Evolutionary conservation across 2,329 filamentous ascomycete genomes (phyloP).

Genomic region (Moelleriella libera): DNA sequence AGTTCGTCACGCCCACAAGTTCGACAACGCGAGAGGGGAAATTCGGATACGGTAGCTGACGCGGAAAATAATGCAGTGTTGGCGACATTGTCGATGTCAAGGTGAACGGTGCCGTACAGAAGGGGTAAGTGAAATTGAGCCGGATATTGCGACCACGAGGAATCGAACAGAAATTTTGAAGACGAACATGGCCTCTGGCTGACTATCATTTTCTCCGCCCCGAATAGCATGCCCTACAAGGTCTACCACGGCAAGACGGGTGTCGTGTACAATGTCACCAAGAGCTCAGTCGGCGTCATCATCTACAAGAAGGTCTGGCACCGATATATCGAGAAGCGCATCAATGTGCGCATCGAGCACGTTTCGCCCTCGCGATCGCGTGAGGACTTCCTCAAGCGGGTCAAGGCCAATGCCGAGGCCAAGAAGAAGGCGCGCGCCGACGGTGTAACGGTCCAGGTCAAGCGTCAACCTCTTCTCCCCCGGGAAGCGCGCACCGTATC

Average conservation of each 20-base stretch:
- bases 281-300: slow-evolving; percentile 94
- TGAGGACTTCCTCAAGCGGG: slow-evolving; percentile 90
- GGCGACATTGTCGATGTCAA: slow-evolving; percentile 99
- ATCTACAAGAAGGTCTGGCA: slow-evolving; percentile 99
- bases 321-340: slow-evolving; percentile 99
- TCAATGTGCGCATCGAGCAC: slow-evolving; percentile 99
- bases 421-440: slow-evolving; percentile 88
- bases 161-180: background rate
- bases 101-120: slow-evolving; percentile 95
- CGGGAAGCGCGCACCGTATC: slow-evolving; percentile 69
- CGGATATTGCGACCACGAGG: too few species aligned
- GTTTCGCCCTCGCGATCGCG: slow-evolving; percentile 85
- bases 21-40: background rate
- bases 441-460: slow-evolving; percentile 78
- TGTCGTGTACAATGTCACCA: slow-evolving; percentile 98
- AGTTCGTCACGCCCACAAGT: slow-evolving; percentile 30
- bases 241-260: slow-evolving; percentile 99
- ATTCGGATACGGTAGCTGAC: slow-evolving; percentile 24
- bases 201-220: background rate
- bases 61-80: slow-evolving; percentile 41
- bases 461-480: slow-evolving; percentile 74
- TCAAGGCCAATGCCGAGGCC: slow-evolving; percentile 90
- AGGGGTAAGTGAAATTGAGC: slow-evolving; percentile 53
- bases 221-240: slow-evolving; percentile 86
- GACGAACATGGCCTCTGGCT: background rate